Conservation (phyloP, 73 alveolate genomes). For the Diophrys sp. region DNA sequence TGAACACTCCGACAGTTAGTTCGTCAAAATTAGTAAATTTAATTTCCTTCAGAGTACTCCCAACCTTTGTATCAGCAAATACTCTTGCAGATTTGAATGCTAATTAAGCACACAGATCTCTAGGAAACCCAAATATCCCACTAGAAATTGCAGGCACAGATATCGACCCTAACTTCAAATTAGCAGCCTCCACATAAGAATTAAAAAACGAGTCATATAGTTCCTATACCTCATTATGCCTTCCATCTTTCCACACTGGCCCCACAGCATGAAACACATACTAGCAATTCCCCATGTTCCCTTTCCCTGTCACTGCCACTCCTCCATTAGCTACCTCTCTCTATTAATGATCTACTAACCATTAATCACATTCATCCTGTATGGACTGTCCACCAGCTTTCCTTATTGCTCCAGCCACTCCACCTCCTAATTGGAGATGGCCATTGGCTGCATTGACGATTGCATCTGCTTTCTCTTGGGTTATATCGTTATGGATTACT, state of each 20-base stretch:
- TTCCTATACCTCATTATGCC: constrained; percentile 12
- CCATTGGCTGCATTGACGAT: constrained; percentile 18
- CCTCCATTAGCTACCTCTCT: constrained; percentile 50
- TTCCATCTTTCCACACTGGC: no score
- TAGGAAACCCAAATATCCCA: constrained; percentile 23
- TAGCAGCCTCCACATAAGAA: no score
- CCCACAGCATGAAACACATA: no score
- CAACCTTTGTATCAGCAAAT: no score
- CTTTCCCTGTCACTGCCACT: constrained; percentile 64
- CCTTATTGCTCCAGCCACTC: constrained; percentile 65
- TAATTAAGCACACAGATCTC: no score
- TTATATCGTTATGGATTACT: no score
- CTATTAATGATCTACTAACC: constrained; percentile 53
- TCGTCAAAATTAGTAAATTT: no score
- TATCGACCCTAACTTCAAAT: no score
- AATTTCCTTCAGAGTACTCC: no score
- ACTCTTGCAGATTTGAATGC: no score
- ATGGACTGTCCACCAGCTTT: constrained; percentile 71
- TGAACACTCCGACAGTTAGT: no score
- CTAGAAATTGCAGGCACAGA: constrained; percentile 26
- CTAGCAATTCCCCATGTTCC: constrained; percentile 70
- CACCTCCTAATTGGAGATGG: constrained; percentile 4
- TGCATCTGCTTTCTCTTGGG: constrained; percentile 1
- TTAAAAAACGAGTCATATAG: constrained; percentile 6
- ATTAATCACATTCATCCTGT: no score